Conservation (phyloP, 148 eudicot species). For the Dianthus caryophyllus region DNA sequence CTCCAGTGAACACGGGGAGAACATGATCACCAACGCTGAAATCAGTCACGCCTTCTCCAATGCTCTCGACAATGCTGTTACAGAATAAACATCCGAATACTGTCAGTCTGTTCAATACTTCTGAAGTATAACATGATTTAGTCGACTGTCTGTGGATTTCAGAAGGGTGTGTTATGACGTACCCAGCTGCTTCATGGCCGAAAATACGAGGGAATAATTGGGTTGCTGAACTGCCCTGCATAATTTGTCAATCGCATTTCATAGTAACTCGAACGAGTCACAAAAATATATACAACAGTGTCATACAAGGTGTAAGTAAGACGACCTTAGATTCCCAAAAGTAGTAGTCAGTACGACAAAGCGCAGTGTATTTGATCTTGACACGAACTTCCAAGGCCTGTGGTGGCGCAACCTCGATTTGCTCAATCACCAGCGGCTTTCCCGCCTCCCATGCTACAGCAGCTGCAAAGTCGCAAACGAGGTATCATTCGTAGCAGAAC, state of each 20-base stretch:
- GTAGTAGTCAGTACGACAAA: constrained; percentile 35
- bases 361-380: constrained; percentile 35
- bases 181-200: constrained; percentile 51
- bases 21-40: constrained; percentile 41
- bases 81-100: not conserved
- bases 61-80: constrained; percentile 35
- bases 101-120: not conserved
- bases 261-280: too few species aligned
- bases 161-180: constrained; percentile 3
- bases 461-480: constrained; percentile 8
- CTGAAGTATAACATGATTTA: too few species aligned
- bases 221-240: constrained; percentile 26
- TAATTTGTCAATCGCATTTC: not conserved
- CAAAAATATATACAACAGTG: too few species aligned
- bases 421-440: constrained; percentile 43
- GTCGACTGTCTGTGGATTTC: too few species aligned
- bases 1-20: constrained; percentile 47
- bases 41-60: constrained; percentile 39
- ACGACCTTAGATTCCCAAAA: constrained; percentile 45
- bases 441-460: constrained; percentile 47
- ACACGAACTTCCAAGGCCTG: constrained; percentile 44
- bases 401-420: constrained; percentile 38
- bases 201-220: constrained; percentile 41
- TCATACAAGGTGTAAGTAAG: not conserved
- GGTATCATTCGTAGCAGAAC: not conserved